Evolutionary conservation across 2,329 filamentous ascomycete genomes (phyloP).

Genomic region (Fonsecaea monophora): DNA sequence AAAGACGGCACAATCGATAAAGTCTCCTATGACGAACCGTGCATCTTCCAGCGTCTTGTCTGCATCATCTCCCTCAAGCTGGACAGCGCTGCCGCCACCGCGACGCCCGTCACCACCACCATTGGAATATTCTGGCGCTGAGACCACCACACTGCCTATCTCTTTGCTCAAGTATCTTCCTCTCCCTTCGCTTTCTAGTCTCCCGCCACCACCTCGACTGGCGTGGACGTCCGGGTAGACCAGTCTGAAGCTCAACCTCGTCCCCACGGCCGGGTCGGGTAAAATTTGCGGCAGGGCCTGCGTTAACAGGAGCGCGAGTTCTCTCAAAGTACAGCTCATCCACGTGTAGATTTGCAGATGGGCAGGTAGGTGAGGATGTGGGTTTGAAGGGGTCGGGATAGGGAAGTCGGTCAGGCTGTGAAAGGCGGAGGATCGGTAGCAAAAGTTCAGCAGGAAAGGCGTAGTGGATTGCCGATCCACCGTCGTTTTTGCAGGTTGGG

Average conservation of each 20-base stretch:
- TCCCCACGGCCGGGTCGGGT: conserved; percentile 72
- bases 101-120: conserved; percentile 49
- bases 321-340: conserved; percentile 78
- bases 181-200: conserved; percentile 44
- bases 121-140: conserved; percentile 54
- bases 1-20: conserved; percentile 80
- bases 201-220: conserved; percentile 43
- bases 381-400: conserved; percentile 58
- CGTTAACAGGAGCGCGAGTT: conserved; percentile 79
- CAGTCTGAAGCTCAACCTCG: conserved; percentile 84
- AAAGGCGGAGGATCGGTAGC: conserved; percentile 76
- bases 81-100: conserved; percentile 46
- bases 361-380: conserved; percentile 64
- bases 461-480: conserved; percentile 74
- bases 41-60: conserved; percentile 77
- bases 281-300: conserved; percentile 72
- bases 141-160: conserved; percentile 78
- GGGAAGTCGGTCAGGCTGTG: conserved; percentile 61
- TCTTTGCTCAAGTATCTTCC: conserved; percentile 78
- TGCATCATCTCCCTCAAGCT: conserved; percentile 63
- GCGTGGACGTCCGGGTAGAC: conserved; percentile 77
- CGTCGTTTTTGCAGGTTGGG: conserved; percentile 23
- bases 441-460: conserved; percentile 85
- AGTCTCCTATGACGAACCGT: conserved; percentile 88
- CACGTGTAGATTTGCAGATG: conserved; percentile 86